Evolutionary conservation across 352 stramenopile genomes (phyloP).

Genomic region (Globisporangium spinosum): DNA sequence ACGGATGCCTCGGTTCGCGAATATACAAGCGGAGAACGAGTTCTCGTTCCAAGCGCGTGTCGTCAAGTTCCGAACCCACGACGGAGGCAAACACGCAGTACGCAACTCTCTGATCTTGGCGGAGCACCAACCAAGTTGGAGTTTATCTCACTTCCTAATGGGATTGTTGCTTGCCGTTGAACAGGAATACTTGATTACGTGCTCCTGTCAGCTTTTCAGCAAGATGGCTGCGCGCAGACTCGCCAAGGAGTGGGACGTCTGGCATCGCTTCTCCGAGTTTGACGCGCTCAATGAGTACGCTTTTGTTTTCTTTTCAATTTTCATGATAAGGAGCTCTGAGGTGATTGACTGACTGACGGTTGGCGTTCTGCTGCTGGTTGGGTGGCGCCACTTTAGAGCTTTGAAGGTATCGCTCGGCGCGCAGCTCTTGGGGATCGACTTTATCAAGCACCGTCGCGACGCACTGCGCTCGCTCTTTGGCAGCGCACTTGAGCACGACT

Average conservation of each 20-base stretch:
- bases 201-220: constrained; percentile 56
- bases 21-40: constrained; percentile 30
- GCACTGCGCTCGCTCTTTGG: constrained; percentile 45
- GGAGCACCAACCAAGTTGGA: no score
- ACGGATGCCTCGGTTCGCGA: constrained; percentile 35
- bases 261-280: constrained; percentile 65
- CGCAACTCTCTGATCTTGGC: not conserved
- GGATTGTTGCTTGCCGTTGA: not conserved
- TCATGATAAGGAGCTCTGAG: not conserved
- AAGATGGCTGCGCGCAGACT: constrained; percentile 37
- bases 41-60: constrained; percentile 44
- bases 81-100: constrained; percentile 47
- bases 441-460: constrained; percentile 53
- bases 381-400: constrained; percentile 19
- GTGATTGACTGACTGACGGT: not conserved
- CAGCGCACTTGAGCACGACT: constrained; percentile 46
- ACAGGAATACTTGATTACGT: constrained; percentile 66
- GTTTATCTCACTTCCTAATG: no score
- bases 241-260: constrained; percentile 61
- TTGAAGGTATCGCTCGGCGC: constrained; percentile 42
- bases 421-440: constrained; percentile 43
- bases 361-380: not conserved
- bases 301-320: not conserved
- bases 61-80: constrained; percentile 36
- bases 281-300: constrained; percentile 47